A percentile compares a stretch with the other conserved stretches of the same genome.
Conservation (phyloP, 2,329 filamentous ascomycete species). For the Alternaria postmessia region DNA sequence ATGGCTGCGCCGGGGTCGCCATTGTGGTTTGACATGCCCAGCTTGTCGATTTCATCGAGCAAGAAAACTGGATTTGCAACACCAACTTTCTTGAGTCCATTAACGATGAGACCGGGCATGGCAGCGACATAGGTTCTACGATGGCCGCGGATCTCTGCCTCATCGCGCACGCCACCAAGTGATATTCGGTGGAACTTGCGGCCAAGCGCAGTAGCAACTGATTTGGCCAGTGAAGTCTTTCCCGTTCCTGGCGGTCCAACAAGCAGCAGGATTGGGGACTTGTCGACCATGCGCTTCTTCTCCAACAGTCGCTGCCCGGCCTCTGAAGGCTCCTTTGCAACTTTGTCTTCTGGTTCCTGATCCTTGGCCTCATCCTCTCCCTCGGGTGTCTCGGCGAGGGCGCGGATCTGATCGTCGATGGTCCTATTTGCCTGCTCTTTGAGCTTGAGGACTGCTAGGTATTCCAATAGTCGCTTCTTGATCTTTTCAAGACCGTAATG, state of each 20-base stretch:
- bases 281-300: constrained; percentile 87
- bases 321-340: constrained; percentile 47
- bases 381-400: constrained; percentile 57
- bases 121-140: constrained; percentile 95
- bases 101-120: constrained; percentile 97
- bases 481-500: constrained; percentile 97
- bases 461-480: constrained; percentile 95
- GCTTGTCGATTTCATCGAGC: constrained; percentile 97
- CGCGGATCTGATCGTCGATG: constrained; percentile 77
- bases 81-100: constrained; percentile 92
- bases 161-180: constrained; percentile 91
- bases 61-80: constrained; percentile 95
- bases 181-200: constrained; percentile 98
- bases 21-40: constrained; percentile 88
- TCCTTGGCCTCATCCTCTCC: constrained; percentile 50
- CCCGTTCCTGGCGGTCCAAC: constrained; percentile 93
- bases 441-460: constrained; percentile 91
- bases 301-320: constrained; percentile 76
- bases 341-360: constrained; percentile 54
- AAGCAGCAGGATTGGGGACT: constrained; percentile 92
- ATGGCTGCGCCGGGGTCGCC: constrained; percentile 96
- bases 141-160: constrained; percentile 96
- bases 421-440: constrained; percentile 91
- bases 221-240: constrained; percentile 94
- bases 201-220: constrained; percentile 88